Conservation (phyloP, 345 rosid genomes). For the Syzygium aromaticum region DNA sequence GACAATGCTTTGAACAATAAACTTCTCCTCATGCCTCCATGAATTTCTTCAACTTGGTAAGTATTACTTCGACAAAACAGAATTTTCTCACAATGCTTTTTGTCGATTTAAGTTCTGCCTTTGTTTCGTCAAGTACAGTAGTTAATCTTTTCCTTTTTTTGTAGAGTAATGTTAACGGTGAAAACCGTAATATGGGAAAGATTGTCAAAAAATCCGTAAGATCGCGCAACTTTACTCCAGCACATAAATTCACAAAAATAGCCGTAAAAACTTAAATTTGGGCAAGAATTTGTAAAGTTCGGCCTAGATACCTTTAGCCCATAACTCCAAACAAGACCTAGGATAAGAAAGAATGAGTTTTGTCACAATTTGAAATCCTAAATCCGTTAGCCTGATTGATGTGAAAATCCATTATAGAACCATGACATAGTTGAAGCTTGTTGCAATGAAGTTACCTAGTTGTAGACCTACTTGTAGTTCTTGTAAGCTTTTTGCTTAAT, state of each 20-base stretch:
- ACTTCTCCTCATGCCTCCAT: not conserved
- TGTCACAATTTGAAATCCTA: no score
- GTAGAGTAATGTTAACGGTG: not conserved
- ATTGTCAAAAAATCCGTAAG: no score
- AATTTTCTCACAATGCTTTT: not conserved
- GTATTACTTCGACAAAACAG: not conserved
- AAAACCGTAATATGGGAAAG: not conserved
- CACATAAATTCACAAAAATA: not conserved
- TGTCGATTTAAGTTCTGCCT: not conserved
- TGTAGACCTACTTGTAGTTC: no score
- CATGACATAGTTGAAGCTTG: no score
- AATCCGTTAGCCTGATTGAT: no score
- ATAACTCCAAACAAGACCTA: no score
- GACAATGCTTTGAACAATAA: not conserved
- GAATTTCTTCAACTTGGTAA: not conserved
- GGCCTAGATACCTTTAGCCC: no score
- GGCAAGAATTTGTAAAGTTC: no score
- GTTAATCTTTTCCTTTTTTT: not conserved
- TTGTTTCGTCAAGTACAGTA: not conserved
- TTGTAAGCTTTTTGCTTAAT: no score
- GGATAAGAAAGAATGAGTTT: no score
- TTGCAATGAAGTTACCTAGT: no score
- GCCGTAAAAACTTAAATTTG: not conserved
- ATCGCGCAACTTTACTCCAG: not conserved
- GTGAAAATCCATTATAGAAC: no score